A percentile compares a stretch with the other conserved stretches of the same genome.
Evolutionary conservation across 1,139 yeast genomes (phyloP).

Genomic region (Protomyces arabidopsidicola): DNA sequence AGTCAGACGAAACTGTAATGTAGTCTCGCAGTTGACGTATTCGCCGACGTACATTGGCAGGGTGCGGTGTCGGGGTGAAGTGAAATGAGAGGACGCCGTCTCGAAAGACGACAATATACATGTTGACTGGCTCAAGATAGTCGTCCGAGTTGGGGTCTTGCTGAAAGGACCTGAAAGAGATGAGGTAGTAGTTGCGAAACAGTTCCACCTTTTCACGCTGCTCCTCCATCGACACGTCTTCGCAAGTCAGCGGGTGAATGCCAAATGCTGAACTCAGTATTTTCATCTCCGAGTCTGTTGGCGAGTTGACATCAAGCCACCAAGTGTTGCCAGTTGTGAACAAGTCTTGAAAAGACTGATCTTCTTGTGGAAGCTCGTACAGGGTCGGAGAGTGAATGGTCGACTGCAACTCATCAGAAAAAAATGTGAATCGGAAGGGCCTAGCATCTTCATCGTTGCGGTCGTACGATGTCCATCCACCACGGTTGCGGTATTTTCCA

Average conservation of each 20-base stretch:
- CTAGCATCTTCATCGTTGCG: constrained; percentile 36
- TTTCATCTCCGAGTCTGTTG: constrained; percentile 96
- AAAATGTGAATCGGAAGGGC: constrained; percentile 75
- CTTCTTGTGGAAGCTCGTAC: constrained; percentile 51
- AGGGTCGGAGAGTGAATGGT: constrained; percentile 88
- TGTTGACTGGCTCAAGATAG: constrained; percentile 82
- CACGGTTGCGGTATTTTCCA: constrained; percentile 29
- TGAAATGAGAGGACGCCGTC: constrained; percentile 92
- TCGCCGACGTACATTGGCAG: constrained; percentile 88
- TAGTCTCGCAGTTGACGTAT: constrained; percentile 84
- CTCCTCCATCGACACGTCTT: constrained; percentile 89
- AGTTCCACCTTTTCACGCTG: constrained; percentile 92
- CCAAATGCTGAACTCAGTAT: constrained; percentile 86
- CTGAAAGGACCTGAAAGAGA: constrained; percentile 90
- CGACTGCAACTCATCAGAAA: constrained; percentile 79
- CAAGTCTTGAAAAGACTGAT: constrained; percentile 50
- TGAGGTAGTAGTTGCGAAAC: constrained; percentile 81
- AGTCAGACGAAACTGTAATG: constrained; percentile 83
- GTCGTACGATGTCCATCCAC: constrained; percentile 20
- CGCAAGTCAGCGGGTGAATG: constrained; percentile 91
- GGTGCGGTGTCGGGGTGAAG: constrained; percentile 92
- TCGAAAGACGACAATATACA: constrained; percentile 85
- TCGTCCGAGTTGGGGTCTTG: constrained; percentile 48
- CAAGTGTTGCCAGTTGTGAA: constrained; percentile 39
- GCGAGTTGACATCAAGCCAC: constrained; percentile 89